phyloP scores from a whole-genome alignment of 2,329 filamentous ascomycete species.

The Hypoxylon sp. region DNA sequence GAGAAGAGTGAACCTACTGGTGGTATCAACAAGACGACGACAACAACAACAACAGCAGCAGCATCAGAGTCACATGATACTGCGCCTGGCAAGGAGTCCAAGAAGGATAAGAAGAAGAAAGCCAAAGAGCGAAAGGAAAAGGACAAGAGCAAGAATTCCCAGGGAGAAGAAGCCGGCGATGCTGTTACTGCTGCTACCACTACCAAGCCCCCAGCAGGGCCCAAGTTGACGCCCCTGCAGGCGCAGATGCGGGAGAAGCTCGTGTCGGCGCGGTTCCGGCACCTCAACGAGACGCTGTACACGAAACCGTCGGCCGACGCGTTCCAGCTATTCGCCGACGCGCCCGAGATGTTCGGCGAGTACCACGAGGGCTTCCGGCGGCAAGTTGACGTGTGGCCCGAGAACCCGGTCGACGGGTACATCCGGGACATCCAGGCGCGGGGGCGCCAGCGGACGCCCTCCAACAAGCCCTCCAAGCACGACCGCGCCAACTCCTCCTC shows the following conservation, averaged over 20 bases:
- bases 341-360: conserved; percentile 92
- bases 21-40: conserved; percentile 23
- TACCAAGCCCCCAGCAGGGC: conserved; percentile 43
- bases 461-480: conserved; percentile 12
- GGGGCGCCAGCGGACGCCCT: conserved; percentile 58
- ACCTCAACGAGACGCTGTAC: conserved; percentile 96
- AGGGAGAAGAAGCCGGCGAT: conserved; percentile 7
- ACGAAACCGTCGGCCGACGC: conserved; percentile 86
- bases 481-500: conserved; percentile 29
- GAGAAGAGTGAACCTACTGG: conserved; percentile 3
- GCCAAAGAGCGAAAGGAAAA: conserved; percentile 40
- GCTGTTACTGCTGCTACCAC: conserved; percentile 28
- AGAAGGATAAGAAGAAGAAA: conserved; percentile 46
- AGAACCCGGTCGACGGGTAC: conserved; percentile 93
- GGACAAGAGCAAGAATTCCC: conserved; percentile 13
- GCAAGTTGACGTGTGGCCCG: conserved; percentile 94
- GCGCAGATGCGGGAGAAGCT: conserved; percentile 94
- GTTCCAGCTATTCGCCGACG: conserved; percentile 80
- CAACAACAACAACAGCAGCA: no score
- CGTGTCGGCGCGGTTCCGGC: conserved; percentile 92
- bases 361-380: conserved; percentile 97
- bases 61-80: conserved; percentile 12
- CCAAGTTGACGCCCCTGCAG: conserved; percentile 89
- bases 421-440: conserved; percentile 74
- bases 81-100: conserved; percentile 30